Base-by-base conservation (phyloP, 768 basidiomycete genomes). In the Coprinellus micaceus region DNA sequence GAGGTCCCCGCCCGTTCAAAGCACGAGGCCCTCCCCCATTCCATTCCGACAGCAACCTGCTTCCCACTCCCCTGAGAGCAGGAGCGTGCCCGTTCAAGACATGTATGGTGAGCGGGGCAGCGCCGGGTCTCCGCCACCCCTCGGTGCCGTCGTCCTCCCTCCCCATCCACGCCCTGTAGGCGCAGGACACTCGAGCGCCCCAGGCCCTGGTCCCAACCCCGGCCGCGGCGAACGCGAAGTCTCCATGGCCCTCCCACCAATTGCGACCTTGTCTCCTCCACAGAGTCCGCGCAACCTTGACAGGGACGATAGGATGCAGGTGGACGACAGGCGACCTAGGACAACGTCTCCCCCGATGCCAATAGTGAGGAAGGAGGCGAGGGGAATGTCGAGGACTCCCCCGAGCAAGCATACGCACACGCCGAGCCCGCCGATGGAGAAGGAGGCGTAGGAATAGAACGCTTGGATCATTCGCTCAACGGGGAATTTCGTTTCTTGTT, bases 111-210 rank as follows among this genome's bases (percentile, higher is more conserved):
- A 26, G 41, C 50, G 21, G n/a, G 40, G 40, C 40, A 17, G 40
- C 46, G 50, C 26, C 2, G 29, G 25, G 54, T 77, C 78, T 61
- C 84, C 88, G 0, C 68, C 83, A 24, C 71, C 88, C 12, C 79
- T 85, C 5, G 77, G 78, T 28, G 19, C 28, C 44, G 41, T 52
- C 2, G 79, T 81, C 6, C 76, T 91, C 29, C 89, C 89, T 40
- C 86, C 87, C 24, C 89, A 89, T 65, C 88, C 89, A 44, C 79
- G 85, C 24, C 88, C 88, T 11, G 78, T 88, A 49, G 88, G 88
- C 15, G 71, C 73, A 12, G 80, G 82, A 0, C 71, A 81, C 50
- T 73, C 75, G 5, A 65, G 62, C 19, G 60, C 75, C 21, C 13
- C 6, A 39, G 41, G 26, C 3, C 54, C 43, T 24, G 28, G 7